Base-by-base conservation (phyloP, 805 yeast genomes). In the Lipomyces anomalus region DNA sequence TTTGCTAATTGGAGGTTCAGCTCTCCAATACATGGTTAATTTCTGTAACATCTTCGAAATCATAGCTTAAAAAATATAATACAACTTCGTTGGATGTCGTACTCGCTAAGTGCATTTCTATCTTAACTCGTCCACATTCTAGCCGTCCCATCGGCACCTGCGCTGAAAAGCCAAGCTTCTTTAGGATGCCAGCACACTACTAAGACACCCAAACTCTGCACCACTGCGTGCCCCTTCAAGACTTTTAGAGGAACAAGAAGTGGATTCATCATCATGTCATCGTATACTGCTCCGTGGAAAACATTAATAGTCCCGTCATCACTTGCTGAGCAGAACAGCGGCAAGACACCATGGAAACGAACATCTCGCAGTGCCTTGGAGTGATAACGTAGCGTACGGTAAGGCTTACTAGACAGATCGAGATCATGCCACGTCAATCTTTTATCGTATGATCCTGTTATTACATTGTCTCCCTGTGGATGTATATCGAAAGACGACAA, bases 341-440 rank as follows among this genome's bases (percentile, higher is more conserved):
- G 98, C 55, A 89, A 70, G 28, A 82, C 79, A 61, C 82, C 84
- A 69, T 92, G 98, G 79, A 83, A 92, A 37, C 78, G 73, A 40
- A 87, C 88, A 38, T 82, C 74, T 63, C 98, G 79, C 28, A 92
- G 96, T 3, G 98, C 98, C 66, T 82, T 84, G 44, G 84, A 88
- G 64, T 92, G 98, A 68, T 89, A 92, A 64, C 98, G 76, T 60
- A 92, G 73, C 0, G 95, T 90, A 72, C 94, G 92, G 72, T 88
- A 92, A 24, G 98, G 98, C 40, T 95, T 86, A 46, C 76, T 72
- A 37, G 84, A 73, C 52, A 94, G 73, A 65, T 92, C 98, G 61
- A 90, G 70, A 72, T 92, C 98, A 61, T 90, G 97, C 98, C 98
- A 92, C 55, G 89, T 74, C 4, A 92, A 94, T 57, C 97, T 77